These are phyloP conservation scores for Uronychia binucleata DNA, from an alignment of 73 alveolate species.

Conservation along the genomic window DNA sequence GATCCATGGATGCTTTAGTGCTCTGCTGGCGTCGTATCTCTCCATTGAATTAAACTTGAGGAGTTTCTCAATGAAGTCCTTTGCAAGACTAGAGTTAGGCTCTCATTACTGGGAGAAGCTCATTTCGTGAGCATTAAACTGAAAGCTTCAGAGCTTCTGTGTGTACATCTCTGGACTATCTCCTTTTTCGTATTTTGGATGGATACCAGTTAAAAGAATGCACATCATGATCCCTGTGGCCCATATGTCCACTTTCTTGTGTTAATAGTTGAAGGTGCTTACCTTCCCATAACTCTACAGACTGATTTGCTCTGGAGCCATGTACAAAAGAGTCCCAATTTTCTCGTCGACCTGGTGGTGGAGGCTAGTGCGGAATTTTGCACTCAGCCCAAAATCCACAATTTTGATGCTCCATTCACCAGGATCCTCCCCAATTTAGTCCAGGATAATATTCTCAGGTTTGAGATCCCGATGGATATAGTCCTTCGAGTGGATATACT, in stretches of 20 bases:
- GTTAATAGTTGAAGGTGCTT: neutral
- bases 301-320: constrained; percentile 65
- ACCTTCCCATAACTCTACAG: constrained; percentile 7
- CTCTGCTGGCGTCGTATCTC: constrained; percentile 74
- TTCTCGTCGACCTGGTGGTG: constrained; percentile 56
- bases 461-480: constrained; percentile 82
- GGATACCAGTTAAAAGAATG: constrained; percentile 71
- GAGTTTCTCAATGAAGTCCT: neutral
- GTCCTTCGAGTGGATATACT: constrained; percentile 81
- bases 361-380: constrained; percentile 37
- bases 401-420: constrained; percentile 14
- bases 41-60: constrained; percentile 6
- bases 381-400: constrained; percentile 65
- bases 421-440: constrained; percentile 18
- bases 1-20: constrained; percentile 86
- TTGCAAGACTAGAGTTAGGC: neutral
- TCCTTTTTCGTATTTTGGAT: constrained; percentile 83
- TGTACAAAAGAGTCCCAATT: constrained; percentile 52
- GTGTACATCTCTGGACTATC: neutral
- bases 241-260: constrained; percentile 86
- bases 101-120: neutral
- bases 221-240: constrained; percentile 93
- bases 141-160: neutral
- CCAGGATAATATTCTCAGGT: constrained; percentile 92
- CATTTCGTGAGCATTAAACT: neutral